A percentile compares a stretch with the other conserved stretches of the same genome.
Conservation (phyloP, 768 basidiomycete genomes). For the Boletus fagicola region DNA sequence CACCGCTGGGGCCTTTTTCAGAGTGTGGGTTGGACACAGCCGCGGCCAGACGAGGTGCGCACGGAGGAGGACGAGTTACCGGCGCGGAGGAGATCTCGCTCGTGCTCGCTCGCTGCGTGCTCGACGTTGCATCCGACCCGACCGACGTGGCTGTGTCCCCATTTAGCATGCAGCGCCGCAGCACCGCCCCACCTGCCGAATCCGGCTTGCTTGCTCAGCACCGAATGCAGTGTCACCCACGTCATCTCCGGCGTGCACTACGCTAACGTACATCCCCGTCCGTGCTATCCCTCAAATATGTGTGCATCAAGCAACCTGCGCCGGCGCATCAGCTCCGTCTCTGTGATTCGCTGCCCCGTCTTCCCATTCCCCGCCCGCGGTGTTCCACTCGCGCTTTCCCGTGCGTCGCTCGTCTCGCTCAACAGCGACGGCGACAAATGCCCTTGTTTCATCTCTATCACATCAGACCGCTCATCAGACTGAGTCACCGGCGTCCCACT, state of each 20-base stretch:
- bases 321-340: slow-evolving; percentile 74
- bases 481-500: slow-evolving; percentile 27
- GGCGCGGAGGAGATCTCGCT: slow-evolving; percentile 11
- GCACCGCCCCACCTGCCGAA: slow-evolving; percentile 30
- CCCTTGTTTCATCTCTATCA: slow-evolving; percentile 20
- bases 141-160: slow-evolving; percentile 35
- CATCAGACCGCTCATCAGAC: slow-evolving; percentile 19
- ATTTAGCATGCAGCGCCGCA: slow-evolving; percentile 36
- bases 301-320: slow-evolving; percentile 75
- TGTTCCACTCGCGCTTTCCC: slow-evolving; percentile 31
- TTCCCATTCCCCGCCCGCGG: slow-evolving; percentile 36
- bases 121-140: slow-evolving; percentile 36
- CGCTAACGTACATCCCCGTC: not conserved
- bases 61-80: slow-evolving; percentile 16
- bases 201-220: slow-evolving; percentile 17
- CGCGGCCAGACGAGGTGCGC: not conserved
- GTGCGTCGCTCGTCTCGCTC: slow-evolving; percentile 3
- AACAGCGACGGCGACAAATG: slow-evolving; percentile 9
- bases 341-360: slow-evolving; percentile 70
- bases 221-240: slow-evolving; percentile 23
- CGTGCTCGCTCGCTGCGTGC: slow-evolving; percentile 5
- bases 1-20: slow-evolving; percentile 20
- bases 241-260: not conserved
- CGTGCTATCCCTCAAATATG: slow-evolving; percentile 42
- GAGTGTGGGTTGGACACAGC: slow-evolving; percentile 18